Evolutionary conservation across 305 asterid genomes (phyloP), one percentile per base, ranked within the genome.

Genomic region (Fraxinus angustifolia): DNA sequence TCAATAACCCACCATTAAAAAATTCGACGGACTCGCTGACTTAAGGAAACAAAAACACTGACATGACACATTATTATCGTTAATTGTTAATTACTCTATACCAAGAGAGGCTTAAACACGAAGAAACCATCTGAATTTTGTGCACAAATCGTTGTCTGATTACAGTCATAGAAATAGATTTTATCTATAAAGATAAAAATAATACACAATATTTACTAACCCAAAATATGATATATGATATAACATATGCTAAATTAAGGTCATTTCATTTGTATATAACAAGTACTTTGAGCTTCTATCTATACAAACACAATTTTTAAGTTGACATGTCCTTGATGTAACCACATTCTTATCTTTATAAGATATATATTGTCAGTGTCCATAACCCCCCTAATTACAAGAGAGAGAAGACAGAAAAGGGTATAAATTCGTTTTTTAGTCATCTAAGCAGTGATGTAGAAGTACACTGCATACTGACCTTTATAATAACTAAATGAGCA

Each of bases 401-500:
- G 74, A 68, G 74, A 11, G 21, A 21, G n/a, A 2, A 12, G 74
- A 30, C 35, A 6, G 30, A 21, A 21, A 34, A 60, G 58, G 45
- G n/a, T 16, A 50, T 19, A 38, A 56, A 36, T 36, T 56, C 45
- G 21, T 58, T 40, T 68, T 28, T 36, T 80, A 76, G 53, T 70
- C 75, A 77, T 77, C 67, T 42, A 70, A 38, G 76, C 28, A 34
- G 73, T 78, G 76, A 74, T 26, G 23, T 17, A 76, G 75, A 19
- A 16, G 80, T 17, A 48, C 28, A 80, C 31, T 71, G 36, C 79
- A 72, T 71, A 84, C 92, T 82, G 82, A 94, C 99, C 98, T 96
- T 96, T 84, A 96, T 96, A 67, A 96, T 88, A 84, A 96, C 99
- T 84, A 96, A 86, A 90, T 96, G 99, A 83, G 99, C 99, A 72